Evolutionary conservation across 768 basidiomycete genomes (phyloP).

Genomic region (Strobilomyces confusus): DNA sequence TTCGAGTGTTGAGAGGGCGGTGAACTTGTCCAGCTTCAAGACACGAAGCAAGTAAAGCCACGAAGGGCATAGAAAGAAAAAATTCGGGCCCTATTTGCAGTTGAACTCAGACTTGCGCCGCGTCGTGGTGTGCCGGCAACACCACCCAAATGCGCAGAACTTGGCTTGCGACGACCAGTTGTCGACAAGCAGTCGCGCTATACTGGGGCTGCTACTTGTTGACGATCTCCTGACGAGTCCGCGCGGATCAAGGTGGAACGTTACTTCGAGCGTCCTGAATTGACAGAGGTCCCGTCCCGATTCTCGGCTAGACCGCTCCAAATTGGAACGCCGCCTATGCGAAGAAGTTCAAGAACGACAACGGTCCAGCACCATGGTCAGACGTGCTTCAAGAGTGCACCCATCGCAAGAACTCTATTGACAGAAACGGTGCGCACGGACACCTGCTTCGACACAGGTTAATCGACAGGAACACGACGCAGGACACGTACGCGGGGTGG

Average conservation of each 20-base stretch:
- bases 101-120: too few species aligned
- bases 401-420: neutral
- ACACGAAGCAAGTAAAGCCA: too few species aligned
- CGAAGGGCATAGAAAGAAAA: constrained; percentile 1
- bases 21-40: neutral
- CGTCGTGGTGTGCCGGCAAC: too few species aligned
- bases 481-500: constrained; percentile 8
- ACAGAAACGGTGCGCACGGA: constrained; percentile 2
- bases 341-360: neutral
- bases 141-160: constrained; percentile 26
- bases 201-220: neutral
- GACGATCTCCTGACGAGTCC: neutral
- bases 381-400: neutral
- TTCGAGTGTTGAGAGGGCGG: neutral
- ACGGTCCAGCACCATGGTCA: neutral
- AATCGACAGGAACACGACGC: neutral
- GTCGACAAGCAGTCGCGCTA: neutral
- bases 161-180: constrained; percentile 13
- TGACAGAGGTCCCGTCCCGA: too few species aligned
- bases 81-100: constrained; percentile 5
- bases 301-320: too few species aligned
- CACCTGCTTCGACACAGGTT: neutral
- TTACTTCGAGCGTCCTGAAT: neutral
- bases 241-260: too few species aligned
- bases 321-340: too few species aligned